Evolutionary conservation across 169 alveolate genomes (phyloP), one percentile per base, ranked within the genome.

Genomic region (Plasmodium adleri): DNA sequence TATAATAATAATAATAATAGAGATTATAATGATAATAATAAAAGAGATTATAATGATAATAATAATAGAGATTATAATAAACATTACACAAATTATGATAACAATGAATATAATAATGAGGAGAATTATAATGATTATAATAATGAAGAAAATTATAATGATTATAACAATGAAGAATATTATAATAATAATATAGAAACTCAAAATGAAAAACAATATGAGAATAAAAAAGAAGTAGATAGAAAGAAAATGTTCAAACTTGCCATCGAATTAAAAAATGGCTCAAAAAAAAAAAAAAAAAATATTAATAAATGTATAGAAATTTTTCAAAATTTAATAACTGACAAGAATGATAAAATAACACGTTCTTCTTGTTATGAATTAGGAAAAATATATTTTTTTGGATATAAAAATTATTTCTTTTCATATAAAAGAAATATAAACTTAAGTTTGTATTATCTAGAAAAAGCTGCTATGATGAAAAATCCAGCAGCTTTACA

Each of bases 401-500:
- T 59, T 17, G 92, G 92, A 0, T 86, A 28, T 28, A 62, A 86
- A n/a, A 70, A 60, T 47, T 54, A 50, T 86, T 80, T 80, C 17
- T 86, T 86, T 72, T 43, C 43, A 3, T 72, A 86, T 45, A 86
- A 72, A 20, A 71, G 92, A 72, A 67, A 86, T 72, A 3, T 86
- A 58, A 86, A 71, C 4, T 60, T 86, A 43, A 49, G 92, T 28
- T 62, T 86, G 43, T 64, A 86, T 54, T 86, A 59, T 20, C 20
- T 86, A 43, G 49, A 62, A 7, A 86, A 39, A 26, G 52, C 92
- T n/a, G 56, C 71, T 20, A 52, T 54, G 20, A 58, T 86, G 92
- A 72, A 66, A 52, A 86, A 86, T 22, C 71, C 92, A 5, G 92
- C 59, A 0, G 92, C 92, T 26, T 54, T 86, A 15, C 92, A 86